phyloP scores from a whole-genome alignment of 23 red algal species.

The Gracilaria gracilis region DNA sequence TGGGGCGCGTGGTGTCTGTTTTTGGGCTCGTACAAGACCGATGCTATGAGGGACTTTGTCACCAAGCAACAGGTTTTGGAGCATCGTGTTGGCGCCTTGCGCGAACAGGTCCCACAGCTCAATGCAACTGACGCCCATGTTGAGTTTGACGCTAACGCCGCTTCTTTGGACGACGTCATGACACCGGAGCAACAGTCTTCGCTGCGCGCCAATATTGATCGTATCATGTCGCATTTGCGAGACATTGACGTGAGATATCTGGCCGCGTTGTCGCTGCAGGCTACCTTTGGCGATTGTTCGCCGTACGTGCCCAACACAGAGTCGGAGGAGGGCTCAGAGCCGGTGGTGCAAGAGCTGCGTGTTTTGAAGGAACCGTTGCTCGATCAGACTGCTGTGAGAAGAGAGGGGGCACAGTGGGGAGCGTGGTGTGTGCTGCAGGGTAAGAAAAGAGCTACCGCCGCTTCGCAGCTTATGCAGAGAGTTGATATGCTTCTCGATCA shows the following conservation, averaged over 20 bases:
- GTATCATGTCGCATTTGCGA: conserved; percentile 48
- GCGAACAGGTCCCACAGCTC: background rate
- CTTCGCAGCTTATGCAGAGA: conserved; percentile 44
- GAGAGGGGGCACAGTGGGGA: conserved; percentile 77
- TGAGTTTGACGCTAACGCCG: conserved; percentile 50
- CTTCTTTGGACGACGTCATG: conserved; percentile 58
- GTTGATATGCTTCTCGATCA: conserved; percentile 65
- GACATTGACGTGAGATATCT: conserved; percentile 65
- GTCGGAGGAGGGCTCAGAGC: background rate
- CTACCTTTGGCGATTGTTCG: conserved; percentile 70
- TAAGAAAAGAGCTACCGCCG: conserved; percentile 59
- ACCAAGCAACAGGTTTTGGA: conserved; percentile 68
- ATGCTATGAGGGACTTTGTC: conserved; percentile 80
- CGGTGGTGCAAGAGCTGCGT: background rate
- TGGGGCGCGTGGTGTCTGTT: conserved; percentile 86
- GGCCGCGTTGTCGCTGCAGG: conserved; percentile 73
- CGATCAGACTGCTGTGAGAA: conserved; percentile 45
- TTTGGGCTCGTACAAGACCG: conserved; percentile 77
- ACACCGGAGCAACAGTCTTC: conserved; percentile 45
- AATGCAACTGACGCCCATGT: background rate
- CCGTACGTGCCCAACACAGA: conserved; percentile 37
- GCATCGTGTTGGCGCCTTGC: conserved; percentile 37
- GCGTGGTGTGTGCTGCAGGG: conserved; percentile 80
- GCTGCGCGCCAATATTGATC: conserved; percentile 47
- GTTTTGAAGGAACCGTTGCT: conserved; percentile 55